phyloP scores from a whole-genome alignment of 2,329 filamentous ascomycete species.

The Thermothelomyces thermophilus region DNA sequence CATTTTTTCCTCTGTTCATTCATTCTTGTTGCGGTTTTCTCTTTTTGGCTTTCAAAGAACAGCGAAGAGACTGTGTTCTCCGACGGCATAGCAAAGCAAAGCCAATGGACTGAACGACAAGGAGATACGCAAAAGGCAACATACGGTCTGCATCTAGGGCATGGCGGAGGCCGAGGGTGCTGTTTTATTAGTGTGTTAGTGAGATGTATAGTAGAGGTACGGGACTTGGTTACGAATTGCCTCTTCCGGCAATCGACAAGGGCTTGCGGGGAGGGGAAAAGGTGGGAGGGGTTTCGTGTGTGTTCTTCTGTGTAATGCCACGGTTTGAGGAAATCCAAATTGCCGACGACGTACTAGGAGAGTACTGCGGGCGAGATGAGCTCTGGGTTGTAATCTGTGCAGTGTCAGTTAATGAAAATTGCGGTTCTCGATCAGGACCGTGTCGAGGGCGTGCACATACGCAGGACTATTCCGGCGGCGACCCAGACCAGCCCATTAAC shows the following conservation, averaged over 20 bases:
- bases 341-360: constrained; percentile 54
- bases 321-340: no score
- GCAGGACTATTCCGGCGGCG: constrained; percentile 33
- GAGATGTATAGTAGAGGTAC: not conserved
- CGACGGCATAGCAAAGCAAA: no score
- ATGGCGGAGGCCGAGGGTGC: constrained; percentile 78
- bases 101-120: no score
- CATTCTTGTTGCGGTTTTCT: no score
- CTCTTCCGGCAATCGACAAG: not conserved
- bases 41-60: no score
- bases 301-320: no score
- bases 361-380: constrained; percentile 76
- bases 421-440: not conserved
- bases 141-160: constrained; percentile 86
- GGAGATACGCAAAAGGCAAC: no score
- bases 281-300: no score
- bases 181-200: not conserved
- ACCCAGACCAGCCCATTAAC: constrained; percentile 52
- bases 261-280: not conserved
- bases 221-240: not conserved
- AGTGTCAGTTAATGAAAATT: not conserved
- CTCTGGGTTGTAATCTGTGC: constrained; percentile 40
- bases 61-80: no score
- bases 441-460: not conserved
- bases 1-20: no score